Base-by-base conservation (phyloP, 2,329 filamentous ascomycete species). In the Cryphonectria japonica region DNA sequence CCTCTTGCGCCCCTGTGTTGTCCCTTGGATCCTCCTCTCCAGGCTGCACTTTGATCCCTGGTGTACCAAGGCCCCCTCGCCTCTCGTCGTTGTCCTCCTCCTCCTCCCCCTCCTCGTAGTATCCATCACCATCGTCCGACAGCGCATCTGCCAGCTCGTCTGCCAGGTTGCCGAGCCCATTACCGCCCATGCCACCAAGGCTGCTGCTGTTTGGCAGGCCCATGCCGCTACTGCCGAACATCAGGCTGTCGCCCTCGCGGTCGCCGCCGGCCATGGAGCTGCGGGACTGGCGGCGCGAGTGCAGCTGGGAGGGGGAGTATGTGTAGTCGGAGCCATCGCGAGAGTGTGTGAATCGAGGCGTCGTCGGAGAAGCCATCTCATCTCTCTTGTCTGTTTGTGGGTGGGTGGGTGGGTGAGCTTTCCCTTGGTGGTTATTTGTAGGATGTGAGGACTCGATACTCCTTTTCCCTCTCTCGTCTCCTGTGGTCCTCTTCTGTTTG, bases 121-220 rank as follows among this genome's bases (percentile, higher is more conserved):
- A 85, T 29, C 22, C 19, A 2, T n/a, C 46, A n/a, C 22, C 46
- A 3, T n/a, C 43, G 70, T 87, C 88, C 11, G 89, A 91, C 46
- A 92, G 89, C 4, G 91, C 90, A 77, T 92, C 92, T 1, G 91
- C 93, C 64, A 96, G 83, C 80, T 96, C 93, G 80, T 95, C 93
- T 1, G 93, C 93, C 65, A 96, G 80, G 75, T 94, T 95, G 43
- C 93, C 93, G 73, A 94, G 83, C 11, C 91, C 91, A 73, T 88
- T 88, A 66, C 82, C 82, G 2, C 46, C 46, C 46, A 50, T 50
- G 46, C 79, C 78, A 34, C 52, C 52, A n/a, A 57, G n/a, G 52
- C 79, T 79, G 37, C 79, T 81, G 62, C 79, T 78, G 66, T 80
- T 83, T 2, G 80, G 79, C n/a, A 71, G 52, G 52, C 80, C 84